Evolutionary conservation across 768 basidiomycete species (phyloP).

Genomic region (Plicaturopsis crispa): DNA sequence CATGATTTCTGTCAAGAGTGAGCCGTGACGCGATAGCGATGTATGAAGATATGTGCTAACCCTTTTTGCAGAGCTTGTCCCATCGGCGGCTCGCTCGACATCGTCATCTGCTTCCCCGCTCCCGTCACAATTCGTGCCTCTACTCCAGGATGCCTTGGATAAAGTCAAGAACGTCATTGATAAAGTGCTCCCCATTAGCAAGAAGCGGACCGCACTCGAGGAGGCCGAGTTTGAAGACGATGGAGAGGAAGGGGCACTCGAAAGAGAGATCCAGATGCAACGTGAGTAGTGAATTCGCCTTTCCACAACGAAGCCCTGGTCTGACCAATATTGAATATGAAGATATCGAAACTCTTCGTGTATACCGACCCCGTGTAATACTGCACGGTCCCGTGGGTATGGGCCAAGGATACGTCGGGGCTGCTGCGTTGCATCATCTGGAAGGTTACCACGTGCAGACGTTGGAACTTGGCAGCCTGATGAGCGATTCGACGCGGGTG

Average conservation of each 20-base stretch:
- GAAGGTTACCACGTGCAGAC: slow-evolving; percentile 96
- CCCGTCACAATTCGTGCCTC: slow-evolving; percentile 75
- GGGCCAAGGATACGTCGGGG: slow-evolving; percentile 88
- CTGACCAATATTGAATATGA: background rate
- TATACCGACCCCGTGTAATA: slow-evolving; percentile 84
- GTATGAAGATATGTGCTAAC: no score
- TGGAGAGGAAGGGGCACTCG: slow-evolving; percentile 57
- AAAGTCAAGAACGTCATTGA: slow-evolving; percentile 65
- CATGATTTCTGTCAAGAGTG: slow-evolving; percentile 95
- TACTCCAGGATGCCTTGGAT: slow-evolving; percentile 64
- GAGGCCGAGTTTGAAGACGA: slow-evolving; percentile 93
- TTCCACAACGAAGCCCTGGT: background rate
- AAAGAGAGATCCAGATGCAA: slow-evolving; percentile 83
- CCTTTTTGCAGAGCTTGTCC: slow-evolving; percentile 71
- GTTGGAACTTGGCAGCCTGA: slow-evolving; percentile 80
- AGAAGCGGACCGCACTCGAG: slow-evolving; percentile 79
- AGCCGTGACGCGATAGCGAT: no score
- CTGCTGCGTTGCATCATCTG: slow-evolving; percentile 86
- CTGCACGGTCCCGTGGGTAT: slow-evolving; percentile 77
- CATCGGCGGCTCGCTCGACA: slow-evolving; percentile 89
- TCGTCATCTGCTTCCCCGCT: slow-evolving; percentile 81
- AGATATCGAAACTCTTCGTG: slow-evolving; percentile 89
- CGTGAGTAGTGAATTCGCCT: slow-evolving; percentile 36
- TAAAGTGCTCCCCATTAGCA: slow-evolving; percentile 71
- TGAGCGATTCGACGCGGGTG: slow-evolving; percentile 87